Evolutionary conservation across 257 asterid species (phyloP).

Genomic region (Solanum arcanum): DNA sequence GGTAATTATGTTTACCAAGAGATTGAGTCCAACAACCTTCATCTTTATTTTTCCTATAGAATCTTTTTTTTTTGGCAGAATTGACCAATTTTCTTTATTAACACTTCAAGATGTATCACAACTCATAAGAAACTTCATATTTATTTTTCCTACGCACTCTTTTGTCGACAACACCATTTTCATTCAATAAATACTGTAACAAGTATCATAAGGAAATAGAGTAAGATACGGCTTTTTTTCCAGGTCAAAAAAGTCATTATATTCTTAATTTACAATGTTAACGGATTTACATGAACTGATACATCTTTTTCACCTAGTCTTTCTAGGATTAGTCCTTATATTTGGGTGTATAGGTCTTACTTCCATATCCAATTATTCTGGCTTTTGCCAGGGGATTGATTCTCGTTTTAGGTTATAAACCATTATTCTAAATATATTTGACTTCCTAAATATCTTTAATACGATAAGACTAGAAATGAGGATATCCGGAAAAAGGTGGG

Average conservation of each 20-base stretch:
- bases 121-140: background rate
- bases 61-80: background rate
- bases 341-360: background rate
- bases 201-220: background rate
- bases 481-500: background rate
- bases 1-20: background rate
- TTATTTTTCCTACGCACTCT: background rate
- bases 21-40: background rate
- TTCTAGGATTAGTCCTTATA: background rate
- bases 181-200: background rate
- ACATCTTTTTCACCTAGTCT: background rate
- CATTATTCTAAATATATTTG: background rate
- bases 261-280: background rate
- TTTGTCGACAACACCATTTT: background rate
- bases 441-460: background rate
- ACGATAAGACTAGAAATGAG: background rate
- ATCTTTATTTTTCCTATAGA: background rate
- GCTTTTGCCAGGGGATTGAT: background rate
- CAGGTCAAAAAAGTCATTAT: background rate
- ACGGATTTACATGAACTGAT: background rate
- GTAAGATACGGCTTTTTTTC: background rate
- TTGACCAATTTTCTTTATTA: background rate
- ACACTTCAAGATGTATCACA: background rate
- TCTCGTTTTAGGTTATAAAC: background rate
- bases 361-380: background rate